Evolutionary conservation across 225 moss, liverwort and hornwort genomes (phyloP).

Genomic region (Pseudoscleropodium purum): DNA sequence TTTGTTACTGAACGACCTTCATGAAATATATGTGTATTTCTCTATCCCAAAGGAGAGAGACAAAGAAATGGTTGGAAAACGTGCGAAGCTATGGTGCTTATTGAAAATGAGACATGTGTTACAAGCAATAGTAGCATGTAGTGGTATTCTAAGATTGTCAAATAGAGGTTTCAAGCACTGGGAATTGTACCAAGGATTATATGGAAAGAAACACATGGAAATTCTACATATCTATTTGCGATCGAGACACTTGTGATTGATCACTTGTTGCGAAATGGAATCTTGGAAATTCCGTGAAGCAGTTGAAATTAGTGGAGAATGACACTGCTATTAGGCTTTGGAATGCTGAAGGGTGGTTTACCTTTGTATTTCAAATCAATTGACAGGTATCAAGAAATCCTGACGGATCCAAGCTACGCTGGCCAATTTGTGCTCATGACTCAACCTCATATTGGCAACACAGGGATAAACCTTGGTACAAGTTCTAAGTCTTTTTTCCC

Average conservation of each 20-base stretch:
- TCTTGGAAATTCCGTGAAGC: background rate
- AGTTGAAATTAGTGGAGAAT: background rate
- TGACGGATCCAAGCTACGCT: constrained; percentile 97
- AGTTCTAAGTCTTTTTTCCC: background rate
- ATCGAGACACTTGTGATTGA: background rate
- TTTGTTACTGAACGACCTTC: background rate
- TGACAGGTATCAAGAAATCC: constrained; percentile 87
- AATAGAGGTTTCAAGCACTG: background rate
- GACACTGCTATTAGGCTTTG: background rate
- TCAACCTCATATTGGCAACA: constrained; percentile 95
- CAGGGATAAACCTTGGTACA: constrained; percentile 78
- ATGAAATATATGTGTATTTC: background rate
- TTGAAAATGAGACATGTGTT: background rate
- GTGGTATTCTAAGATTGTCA: background rate
- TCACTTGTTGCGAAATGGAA: background rate
- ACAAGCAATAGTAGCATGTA: background rate
- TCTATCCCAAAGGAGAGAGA: background rate
- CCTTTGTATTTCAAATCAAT: background rate
- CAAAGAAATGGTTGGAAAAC: background rate
- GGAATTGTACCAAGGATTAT: too few species aligned
- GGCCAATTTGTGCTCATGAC: constrained; percentile 99
- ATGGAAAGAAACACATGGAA: background rate
- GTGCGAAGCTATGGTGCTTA: background rate
- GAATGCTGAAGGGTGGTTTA: background rate
- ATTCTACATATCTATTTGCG: background rate